Evolutionary conservation across 805 yeast species (phyloP), one percentile per base, ranked within the genome.

Genomic region (Kodamaea kaohsiungensis): DNA sequence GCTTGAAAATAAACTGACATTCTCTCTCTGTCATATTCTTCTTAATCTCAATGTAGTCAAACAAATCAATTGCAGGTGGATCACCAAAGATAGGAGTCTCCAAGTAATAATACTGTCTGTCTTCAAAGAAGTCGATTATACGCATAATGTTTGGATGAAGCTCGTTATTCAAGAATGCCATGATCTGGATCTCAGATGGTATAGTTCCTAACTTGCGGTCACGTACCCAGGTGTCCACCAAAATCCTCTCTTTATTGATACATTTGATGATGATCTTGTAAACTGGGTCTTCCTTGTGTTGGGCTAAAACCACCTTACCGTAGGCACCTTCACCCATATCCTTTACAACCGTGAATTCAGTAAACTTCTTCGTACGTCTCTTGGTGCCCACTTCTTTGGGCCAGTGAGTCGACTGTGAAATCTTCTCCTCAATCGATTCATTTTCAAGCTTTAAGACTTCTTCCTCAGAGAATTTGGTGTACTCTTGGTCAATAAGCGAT

Each of bases 161-260:
- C 54, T 82, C 81, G 46, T 76, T 72, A 63, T 85, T 87, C 55
- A 93, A 72, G n/a, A 86, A 85, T 30, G 93, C 86, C 90, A 95
- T 86, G 46, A 95, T 86, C 67, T 91, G 96, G 59, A 95, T 95
- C 69, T 95, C 99, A n/a, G 93, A 86, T 1, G 98, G 98, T 38
- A 95, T 88, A 0, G 97, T 92, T 5, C 99, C 99, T 43, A 95
- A 73, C 56, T 81, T 82, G 22, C 97, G 82, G 69, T 95, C 98
- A 53, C 98, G 79, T 2, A 91, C 96, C 99, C 99, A 95, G 0
- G 98, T 91, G 68, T 95, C 99, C 9, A 95, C 97, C 63, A 95
- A 76, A 62, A 95, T 95, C 54, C 97, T 81, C 61, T 91, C 96
- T 64, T 95, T 95, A 66, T 89, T 88, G 49, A 95, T 95, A 61